Base-by-base conservation (phyloP, 176 grass and related monocot species). In the Eragrostis nindensis region DNA sequence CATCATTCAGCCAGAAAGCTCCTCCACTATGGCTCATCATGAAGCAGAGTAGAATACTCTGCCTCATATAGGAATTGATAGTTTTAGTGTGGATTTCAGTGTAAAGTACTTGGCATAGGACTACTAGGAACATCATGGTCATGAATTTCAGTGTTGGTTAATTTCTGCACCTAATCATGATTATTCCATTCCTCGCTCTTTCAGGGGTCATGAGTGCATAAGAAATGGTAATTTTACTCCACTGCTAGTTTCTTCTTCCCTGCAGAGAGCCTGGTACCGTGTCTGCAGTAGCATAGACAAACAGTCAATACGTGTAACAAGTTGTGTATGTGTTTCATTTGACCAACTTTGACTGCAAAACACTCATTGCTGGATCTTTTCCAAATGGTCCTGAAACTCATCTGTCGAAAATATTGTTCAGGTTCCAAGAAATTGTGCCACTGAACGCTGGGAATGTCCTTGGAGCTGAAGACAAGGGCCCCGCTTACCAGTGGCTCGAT, bases 351-450 rank as follows among this genome's bases (percentile, higher is more conserved):
- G 13, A 13, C 54, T 2, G 12, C 2, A 2, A 47, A 81, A 53
- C 50, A 53, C 17, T 53, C 50, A 19, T 53, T 53, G 50, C 50
- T 53, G n/a, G n/a, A n/a, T n/a, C n/a, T n/a, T 8, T 18, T 2
- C 5, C 7, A 55, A 55, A 36, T 36, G 32, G 32, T 36, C 32
- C 32, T 36, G 32, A 36, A 55, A 55, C 52, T n/a, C 4, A 55
- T n/a, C 5, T 21, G 52, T 18, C 3, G 21, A 0, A 6, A 19
- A 6, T 2, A n/a, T 55, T n/a, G 19, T 17, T 11, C 36, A 98
- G 95, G 18, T 98, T 98, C 36, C 95, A 98, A 36, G 95, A 98
- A 81, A 93, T 98, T 18, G 92, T 98, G 41, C 95, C 92, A 0
- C 73, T 98, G 68, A 98, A 95, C 49, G 92, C 90, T 0, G 90